A percentile compares a stretch with the other conserved stretches of the same genome.
Conservation (phyloP, 768 basidiomycete species). For the Tulasnella calospora region DNA sequence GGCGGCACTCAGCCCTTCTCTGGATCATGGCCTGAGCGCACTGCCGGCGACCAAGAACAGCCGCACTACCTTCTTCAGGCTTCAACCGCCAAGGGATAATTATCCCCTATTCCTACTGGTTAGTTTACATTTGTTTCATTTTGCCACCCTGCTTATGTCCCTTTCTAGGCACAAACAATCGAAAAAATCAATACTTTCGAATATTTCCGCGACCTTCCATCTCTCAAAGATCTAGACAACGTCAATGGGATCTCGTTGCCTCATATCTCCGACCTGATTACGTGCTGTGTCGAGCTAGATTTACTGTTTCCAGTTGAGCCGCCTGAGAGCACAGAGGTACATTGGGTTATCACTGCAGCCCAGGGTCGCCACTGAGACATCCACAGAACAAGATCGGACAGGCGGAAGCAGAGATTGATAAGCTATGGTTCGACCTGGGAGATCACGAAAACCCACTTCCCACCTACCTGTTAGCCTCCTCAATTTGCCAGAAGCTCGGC, state of each 20-base stretch:
- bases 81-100: too few species aligned
- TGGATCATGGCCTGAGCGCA: too few species aligned
- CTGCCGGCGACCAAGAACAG: too few species aligned
- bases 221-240: not conserved
- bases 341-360: too few species aligned
- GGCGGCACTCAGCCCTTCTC: too few species aligned
- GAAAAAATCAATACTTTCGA: not conserved
- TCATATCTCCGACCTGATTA: not conserved
- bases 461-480: not conserved
- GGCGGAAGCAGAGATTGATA: not conserved
- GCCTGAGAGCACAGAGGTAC: too few species aligned
- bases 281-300: not conserved
- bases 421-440: not conserved
- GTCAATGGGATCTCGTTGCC: not conserved
- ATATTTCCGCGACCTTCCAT: not conserved
- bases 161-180: not conserved
- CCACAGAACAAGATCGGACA: too few species aligned
- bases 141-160: too few species aligned
- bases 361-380: too few species aligned
- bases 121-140: too few species aligned
- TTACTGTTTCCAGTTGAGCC: not conserved
- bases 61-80: too few species aligned
- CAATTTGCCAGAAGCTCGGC: not conserved
- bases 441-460: not conserved
- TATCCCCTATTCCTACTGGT: too few species aligned